Evolutionary conservation across 1,139 yeast genomes (phyloP).

Genomic region (Wickerhamiella infanticola): DNA sequence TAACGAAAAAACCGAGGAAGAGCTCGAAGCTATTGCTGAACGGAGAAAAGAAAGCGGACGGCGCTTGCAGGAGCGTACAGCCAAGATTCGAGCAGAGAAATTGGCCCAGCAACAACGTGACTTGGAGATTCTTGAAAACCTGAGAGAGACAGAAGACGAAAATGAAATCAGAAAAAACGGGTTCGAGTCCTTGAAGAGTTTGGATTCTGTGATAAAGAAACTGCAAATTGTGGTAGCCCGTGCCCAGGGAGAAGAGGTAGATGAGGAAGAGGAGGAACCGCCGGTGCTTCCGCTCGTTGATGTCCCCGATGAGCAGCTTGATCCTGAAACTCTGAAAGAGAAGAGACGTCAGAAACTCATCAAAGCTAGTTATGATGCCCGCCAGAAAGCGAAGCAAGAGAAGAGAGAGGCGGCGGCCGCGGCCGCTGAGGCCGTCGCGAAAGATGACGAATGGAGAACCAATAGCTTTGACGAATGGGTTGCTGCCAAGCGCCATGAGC

Average conservation of each 20-base stretch:
- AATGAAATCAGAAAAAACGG: constrained; percentile 48
- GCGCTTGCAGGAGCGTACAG: constrained; percentile 86
- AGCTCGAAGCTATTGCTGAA: constrained; percentile 58
- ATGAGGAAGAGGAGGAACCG: constrained; percentile 34
- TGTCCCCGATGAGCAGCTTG: constrained; percentile 61
- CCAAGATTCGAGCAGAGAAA: constrained; percentile 65
- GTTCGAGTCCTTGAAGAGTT: constrained; percentile 57
- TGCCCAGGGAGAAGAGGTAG: constrained; percentile 41
- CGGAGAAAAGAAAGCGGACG: constrained; percentile 76
- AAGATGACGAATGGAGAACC: constrained; percentile 66
- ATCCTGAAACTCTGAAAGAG: constrained; percentile 69
- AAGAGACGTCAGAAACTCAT: constrained; percentile 69
- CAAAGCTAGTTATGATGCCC: constrained; percentile 80
- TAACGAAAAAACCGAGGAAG: constrained; percentile 31
- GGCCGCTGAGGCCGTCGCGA: constrained; percentile 32
- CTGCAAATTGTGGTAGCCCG: constrained; percentile 55
- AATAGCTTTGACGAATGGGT: constrained; percentile 71
- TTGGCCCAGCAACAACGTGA: constrained; percentile 70
- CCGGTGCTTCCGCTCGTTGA: constrained; percentile 71
- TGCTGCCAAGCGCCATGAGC: constrained; percentile 44
- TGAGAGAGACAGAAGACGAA: constrained; percentile 37
- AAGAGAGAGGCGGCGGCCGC: constrained; percentile 48
- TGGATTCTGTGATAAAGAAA: constrained; percentile 49
- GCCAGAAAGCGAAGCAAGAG: constrained; percentile 67
- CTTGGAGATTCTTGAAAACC: constrained; percentile 29